Evolutionary conservation across 225 moss, liverwort and hornwort species (phyloP).

Genomic region (Physcomitrellopsis africana): DNA sequence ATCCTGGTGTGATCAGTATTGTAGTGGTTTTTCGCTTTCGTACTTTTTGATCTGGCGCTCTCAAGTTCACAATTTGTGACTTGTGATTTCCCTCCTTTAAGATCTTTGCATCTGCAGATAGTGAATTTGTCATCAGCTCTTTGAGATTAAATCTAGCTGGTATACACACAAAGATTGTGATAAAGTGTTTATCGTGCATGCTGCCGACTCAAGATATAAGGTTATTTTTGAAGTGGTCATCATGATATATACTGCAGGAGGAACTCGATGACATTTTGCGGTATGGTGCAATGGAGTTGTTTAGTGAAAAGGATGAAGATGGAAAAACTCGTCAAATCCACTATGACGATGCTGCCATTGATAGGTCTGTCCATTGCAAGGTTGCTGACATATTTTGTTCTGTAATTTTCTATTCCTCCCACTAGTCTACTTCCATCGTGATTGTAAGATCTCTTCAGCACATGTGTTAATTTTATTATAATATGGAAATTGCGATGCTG

Average conservation of each 20-base stretch:
- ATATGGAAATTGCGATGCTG: background rate
- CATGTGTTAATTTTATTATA: background rate
- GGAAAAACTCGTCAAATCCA: conserved; percentile 80
- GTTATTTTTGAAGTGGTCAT: conserved; percentile 14
- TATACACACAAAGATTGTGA: background rate
- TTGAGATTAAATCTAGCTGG: conserved; percentile 1
- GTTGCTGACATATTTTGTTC: background rate
- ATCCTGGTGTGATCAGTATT: background rate
- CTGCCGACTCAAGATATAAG: background rate
- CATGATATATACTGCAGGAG: conserved; percentile 52
- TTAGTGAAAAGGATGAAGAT: conserved; percentile 71
- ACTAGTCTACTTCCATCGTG: background rate
- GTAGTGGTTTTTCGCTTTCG: background rate
- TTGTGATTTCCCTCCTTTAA: background rate
- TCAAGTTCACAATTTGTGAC: background rate
- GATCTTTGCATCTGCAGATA: conserved; percentile 17
- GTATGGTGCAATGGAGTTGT: conserved; percentile 91
- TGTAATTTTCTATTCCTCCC: background rate
- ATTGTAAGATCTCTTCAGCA: too few species aligned
- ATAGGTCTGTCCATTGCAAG: conserved; percentile 57
- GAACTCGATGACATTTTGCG: conserved; percentile 95
- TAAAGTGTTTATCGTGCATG: background rate
- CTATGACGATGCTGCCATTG: conserved; percentile 92
- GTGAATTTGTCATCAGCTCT: background rate
- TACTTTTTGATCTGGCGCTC: conserved; percentile 16